These are phyloP conservation scores for Gossypium lobatum DNA, from an alignment of 441 rosid species.

Conservation along the genomic window DNA sequence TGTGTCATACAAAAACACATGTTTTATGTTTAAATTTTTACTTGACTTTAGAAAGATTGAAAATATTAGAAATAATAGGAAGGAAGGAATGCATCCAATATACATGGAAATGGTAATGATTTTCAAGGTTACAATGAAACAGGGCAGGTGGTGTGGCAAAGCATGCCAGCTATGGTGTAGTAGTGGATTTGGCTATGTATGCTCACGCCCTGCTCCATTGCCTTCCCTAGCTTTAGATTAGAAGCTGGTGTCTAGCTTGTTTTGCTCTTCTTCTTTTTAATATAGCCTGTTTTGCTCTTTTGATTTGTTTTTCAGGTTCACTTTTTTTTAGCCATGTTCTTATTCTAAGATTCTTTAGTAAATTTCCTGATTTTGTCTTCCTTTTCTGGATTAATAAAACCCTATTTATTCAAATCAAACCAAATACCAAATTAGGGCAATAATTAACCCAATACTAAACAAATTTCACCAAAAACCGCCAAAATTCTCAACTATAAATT, in stretches of 20 bases:
- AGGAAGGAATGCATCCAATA: too few species aligned
- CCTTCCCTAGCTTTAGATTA: not conserved
- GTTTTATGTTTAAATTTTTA: too few species aligned
- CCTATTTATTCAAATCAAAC: not conserved
- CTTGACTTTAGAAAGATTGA: too few species aligned
- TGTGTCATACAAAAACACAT: too few species aligned
- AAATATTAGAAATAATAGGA: too few species aligned
- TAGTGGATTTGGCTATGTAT: too few species aligned
- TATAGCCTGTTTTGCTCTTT: not conserved
- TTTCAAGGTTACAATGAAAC: too few species aligned
- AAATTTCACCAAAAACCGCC: conserved; percentile 10
- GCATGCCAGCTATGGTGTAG: too few species aligned
- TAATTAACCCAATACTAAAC: not conserved
- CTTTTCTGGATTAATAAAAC: not conserved
- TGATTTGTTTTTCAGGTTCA: not conserved
- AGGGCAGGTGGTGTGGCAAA: too few species aligned
- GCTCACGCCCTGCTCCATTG: too few species aligned
- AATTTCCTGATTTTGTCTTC: not conserved
- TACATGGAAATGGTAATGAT: too few species aligned
- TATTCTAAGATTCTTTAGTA: not conserved
- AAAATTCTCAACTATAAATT: conserved; percentile 6
- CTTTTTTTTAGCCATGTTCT: not conserved
- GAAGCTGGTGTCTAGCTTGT: not conserved
- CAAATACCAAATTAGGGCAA: not conserved
- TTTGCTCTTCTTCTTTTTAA: too few species aligned